Conservation (phyloP, 139 green algal genomes). For the Pycnococcus provasolii region DNA sequence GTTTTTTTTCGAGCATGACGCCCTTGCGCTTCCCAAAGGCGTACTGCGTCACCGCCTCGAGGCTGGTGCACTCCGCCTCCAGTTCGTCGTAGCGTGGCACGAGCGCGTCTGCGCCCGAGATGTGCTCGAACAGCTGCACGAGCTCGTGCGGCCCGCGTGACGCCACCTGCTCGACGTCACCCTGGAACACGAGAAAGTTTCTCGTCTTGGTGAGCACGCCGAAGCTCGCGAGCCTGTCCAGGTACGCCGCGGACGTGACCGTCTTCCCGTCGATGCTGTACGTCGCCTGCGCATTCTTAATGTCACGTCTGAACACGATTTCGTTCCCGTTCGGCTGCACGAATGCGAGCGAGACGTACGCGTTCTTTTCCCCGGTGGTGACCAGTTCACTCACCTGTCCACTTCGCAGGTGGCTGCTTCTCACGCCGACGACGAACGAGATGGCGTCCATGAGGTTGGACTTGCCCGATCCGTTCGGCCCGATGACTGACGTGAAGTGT, state of each 20-base stretch:
- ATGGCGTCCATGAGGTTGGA: slow-evolving; percentile 98
- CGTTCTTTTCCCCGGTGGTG: background rate
- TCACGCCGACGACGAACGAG: slow-evolving; percentile 91
- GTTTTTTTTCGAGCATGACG: slow-evolving; percentile 59
- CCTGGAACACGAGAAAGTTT: slow-evolving; percentile 99
- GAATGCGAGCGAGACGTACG: slow-evolving; percentile 64
- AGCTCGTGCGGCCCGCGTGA: slow-evolving; percentile 66
- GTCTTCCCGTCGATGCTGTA: slow-evolving; percentile 64
- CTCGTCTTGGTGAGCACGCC: slow-evolving; percentile 87
- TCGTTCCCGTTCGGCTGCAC: slow-evolving; percentile 45
- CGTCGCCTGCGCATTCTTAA: slow-evolving; percentile 19
- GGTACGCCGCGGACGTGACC: slow-evolving; percentile 80
- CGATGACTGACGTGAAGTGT: slow-evolving; percentile 85
- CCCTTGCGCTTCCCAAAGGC: slow-evolving; percentile 64
- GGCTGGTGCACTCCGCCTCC: slow-evolving; percentile 34
- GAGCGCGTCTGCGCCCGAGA: slow-evolving; percentile 56
- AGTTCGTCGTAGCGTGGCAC: slow-evolving; percentile 61
- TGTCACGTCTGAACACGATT: slow-evolving; percentile 55
- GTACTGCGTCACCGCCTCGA: slow-evolving; percentile 52
- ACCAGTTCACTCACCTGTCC: slow-evolving; percentile 78
- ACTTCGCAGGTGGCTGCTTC: slow-evolving; percentile 66
- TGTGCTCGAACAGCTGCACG: slow-evolving; percentile 80
- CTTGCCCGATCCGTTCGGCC: slow-evolving; percentile 88
- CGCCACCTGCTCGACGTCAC: slow-evolving; percentile 92
- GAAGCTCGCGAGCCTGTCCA: slow-evolving; percentile 50